Evolutionary conservation across 192 early-diverging fungal genomes (phyloP), one percentile per base, ranked within the genome.

Genomic region (Kappamyces sp.): DNA sequence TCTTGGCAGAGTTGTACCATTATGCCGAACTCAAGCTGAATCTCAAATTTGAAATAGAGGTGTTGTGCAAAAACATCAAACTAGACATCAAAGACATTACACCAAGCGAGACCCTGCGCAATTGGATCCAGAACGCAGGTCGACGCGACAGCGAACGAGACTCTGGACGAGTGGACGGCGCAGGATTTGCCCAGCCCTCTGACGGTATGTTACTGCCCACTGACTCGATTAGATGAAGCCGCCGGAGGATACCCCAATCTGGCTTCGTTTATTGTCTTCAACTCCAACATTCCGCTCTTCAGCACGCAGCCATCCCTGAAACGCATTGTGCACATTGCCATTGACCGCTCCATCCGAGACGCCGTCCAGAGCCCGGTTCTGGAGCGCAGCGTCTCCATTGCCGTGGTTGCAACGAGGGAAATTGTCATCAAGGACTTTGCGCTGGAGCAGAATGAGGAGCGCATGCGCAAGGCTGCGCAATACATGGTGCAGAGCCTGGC

Each of bases 31-130:
- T 99, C 35, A 97, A 94, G 70, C 77, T 97, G 39, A 95, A 92
- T 53, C 83, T 96, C 38, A 96, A 93, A 53, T 99, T 99, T 73
- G 94, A 97, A 65, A 91, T 99, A 47, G 96, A 99, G 71, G 93
- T 99, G 4, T 75, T 99, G 37, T 97, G 93, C 76, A 97, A 97
- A 69, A 86, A 88, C 40, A 71, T 80, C 43, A 66, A 70, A 34
- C 52, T 98, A 33, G 90, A 91, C 41, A 74, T 96, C 30, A 93
- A 90, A 63, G 81, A 81, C 49, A 87, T 88, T 49, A 72, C 78
- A 45, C 77, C 88, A 0, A 83, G 84, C 0, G 74, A 66, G 39
- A 70, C 86, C 5, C 62, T 89, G n/a, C 81, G 85, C 47, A 80
- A 85, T 58, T 61, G 81, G 33, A 82, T 78, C 4, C 50, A 53